Evolutionary conservation across 1,284 basidiomycete species (phyloP), one percentile per base, ranked within the genome.

Genomic region (Coniophora puteana): DNA sequence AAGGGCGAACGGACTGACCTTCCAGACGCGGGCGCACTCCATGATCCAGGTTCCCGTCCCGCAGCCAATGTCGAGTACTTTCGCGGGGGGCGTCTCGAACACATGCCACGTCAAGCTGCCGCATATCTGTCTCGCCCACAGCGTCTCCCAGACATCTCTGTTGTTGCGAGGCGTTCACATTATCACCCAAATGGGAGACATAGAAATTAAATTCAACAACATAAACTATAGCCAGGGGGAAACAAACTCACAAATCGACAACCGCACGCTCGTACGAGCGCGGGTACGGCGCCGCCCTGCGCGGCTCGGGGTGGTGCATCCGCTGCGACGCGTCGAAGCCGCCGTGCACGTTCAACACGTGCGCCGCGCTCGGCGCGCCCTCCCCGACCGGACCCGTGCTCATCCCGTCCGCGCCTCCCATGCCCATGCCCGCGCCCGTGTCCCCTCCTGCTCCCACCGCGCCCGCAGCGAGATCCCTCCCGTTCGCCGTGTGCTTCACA

Each of bases 131-230:
- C 73, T 64, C 43, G 67, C 68, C 51, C 74, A 76, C 38, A 69
- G 55, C 13, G 71, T 74, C 55, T 83, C 80, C 80, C 82, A 83
- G n/a, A 80, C 72, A 47, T 84, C 83, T 49, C 81, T 83, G 54
- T 27, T 32, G 11, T 34, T 33, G 30, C 36, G 33, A 50, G 48
- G 57, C 36, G 46, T 51, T 47, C 48, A 56, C 46, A 38, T 6
- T 17, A n/a, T 13, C 4, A 7, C 12, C 17, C 22, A 25, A n/a
- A 42, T 8, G 20, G 41, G 32, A n/a, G 38, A 13, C n/a, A 18
- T 17, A 40, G 8, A 40, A 25, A 39, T 16, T 26, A 14, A 23
- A 10, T 29, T 18, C 28, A 20, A 17, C 41, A 30, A 38, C 12
- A 38, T 4, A 11, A 27, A 43, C 26, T 5, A 41, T 33, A 42